Percentiles rank a stretch among this genome's conserved stretches.
Conservation (phyloP, 306 rosid genomes). For the Glycyrrhiza uralensis region DNA sequence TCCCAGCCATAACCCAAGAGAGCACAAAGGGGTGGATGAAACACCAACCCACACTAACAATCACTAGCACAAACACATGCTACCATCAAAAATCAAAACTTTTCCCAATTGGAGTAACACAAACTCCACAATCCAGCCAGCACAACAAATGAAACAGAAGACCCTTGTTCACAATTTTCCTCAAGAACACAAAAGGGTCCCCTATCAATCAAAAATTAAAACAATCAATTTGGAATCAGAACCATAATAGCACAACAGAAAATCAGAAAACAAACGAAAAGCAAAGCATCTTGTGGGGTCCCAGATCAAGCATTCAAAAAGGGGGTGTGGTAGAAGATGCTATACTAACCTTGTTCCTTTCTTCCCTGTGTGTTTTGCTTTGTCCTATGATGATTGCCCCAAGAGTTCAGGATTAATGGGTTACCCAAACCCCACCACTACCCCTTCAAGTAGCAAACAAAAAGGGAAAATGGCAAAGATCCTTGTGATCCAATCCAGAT, state of each 20-base stretch:
- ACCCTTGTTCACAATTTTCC: constrained; percentile 34
- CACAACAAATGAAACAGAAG: constrained; percentile 35
- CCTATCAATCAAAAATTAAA: constrained; percentile 31
- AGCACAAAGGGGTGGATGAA: constrained; percentile 19
- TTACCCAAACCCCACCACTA: constrained; percentile 45
- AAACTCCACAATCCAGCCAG: constrained; percentile 25
- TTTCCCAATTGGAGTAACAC: constrained; percentile 17
- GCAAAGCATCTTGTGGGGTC: constrained; percentile 48
- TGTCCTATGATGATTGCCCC: constrained; percentile 39
- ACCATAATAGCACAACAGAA: constrained; percentile 32
- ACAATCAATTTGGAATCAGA: constrained; percentile 42
- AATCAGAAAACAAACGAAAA: constrained; percentile 33
- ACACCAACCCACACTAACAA: constrained; percentile 38
- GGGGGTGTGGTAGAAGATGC: constrained; percentile 20
- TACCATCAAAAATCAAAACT: constrained; percentile 34
- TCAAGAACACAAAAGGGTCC: constrained; percentile 23
- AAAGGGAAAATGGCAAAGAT: constrained; percentile 56
- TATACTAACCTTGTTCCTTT: constrained; percentile 56
- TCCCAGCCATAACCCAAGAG: constrained; percentile 71
- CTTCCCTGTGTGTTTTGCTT: constrained; percentile 42
- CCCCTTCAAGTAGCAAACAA: constrained; percentile 47
- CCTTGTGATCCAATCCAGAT: constrained; percentile 97
- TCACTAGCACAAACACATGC: constrained; percentile 30
- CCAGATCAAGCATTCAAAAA: constrained; percentile 47
- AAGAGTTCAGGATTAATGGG: constrained; percentile 41